Base-by-base conservation (phyloP, 148 eudicot species). In the Mesembryanthemum crystallinum region DNA sequence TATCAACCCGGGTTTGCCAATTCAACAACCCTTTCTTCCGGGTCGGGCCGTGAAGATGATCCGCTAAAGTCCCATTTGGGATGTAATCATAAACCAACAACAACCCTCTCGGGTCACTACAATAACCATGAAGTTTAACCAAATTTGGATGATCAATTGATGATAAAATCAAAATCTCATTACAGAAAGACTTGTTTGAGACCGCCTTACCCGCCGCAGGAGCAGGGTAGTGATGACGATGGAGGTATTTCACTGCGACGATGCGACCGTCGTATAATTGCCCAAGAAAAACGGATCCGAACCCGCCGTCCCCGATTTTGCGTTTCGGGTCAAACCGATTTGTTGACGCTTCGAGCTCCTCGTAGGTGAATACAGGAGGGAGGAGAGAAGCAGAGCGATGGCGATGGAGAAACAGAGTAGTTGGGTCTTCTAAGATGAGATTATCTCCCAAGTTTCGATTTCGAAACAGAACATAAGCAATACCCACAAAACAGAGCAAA, bases 221-320 rank as follows among this genome's bases (percentile, higher is more conserved):
- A 45, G 76, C 59, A 12, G 71, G 37, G 1, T 76, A 73, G 47
- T 84, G 66, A 23, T 78, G 76, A 21, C 84, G 81, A 60, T 85
- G 91, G 67, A 94, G 87, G 49, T 90, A 88, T 33, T 94, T 94
- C 0, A 94, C 91, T 8, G 97, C 98, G 30, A 90, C 92, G 14
- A 86, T 72, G 0, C 89, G 70, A 3, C 87, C 87, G 29, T 90
- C 95, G 24, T 25, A 27, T 5, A 94, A 82, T 20, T 90, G 87
- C 1, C 97, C 98, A 27, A 90, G 62, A 28, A 65, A 94, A 8
- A 94, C 98, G 2, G 95, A 92, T 18, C 97, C 97, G 45, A 94
- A 94, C 65, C 97, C 97, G 0, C 98, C 97, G 30, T 90, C 97
- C 1, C 98, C 98, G 4, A 94, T 87, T 35, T 94, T 94, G 29